Base-by-base conservation (phyloP, 805 yeast genomes). In the Saturnispora ahearnii region DNA sequence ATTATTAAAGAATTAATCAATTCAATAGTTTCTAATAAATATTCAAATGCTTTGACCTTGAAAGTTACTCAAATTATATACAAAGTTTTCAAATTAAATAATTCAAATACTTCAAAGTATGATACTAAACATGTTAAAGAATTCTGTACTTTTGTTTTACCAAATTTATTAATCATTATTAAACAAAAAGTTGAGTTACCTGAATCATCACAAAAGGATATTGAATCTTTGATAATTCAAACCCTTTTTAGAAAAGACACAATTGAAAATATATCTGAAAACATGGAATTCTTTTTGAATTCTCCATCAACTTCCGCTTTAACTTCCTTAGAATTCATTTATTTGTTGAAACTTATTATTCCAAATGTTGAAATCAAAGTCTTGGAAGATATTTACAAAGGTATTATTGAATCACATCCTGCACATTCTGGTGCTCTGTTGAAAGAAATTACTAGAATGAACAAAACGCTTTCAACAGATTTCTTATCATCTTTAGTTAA, bases 381-480 rank as follows among this genome's bases (percentile, higher is more conserved):
- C 3, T 65, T 82, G 42, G 87, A 84, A 60, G 62, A 67, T 2
- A 57, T 78, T 1, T 81, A 73, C 58, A 61, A 67, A n/a, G 51
- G 63, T 2, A 66, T 82, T 8, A 68, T 72, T 0, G 52, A 60
- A 2, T 57, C 64, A 11, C 71, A 67, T 52, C 73, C 76, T 2
- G 54, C 57, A 0, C 59, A 72, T 24, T 63, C 81, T 0, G 72
- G 75, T n/a, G 38, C 55, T 0, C 59, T 82, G 21, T 64, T 84
- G 38, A 62, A 63, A 7, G 65, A 68, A n/a, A 62, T 84, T n/a
- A 68, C 80, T 1, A 53, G 64, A 1, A 68, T 73, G 18, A 80
- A 79, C 53, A 79, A 74, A 56, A 68, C 81, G 0, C 60, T 84
- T 32, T 76, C 87, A 0, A 67, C 73, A 3, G 66, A 68, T 1